A percentile compares a stretch with the other conserved stretches of the same genome.
Evolutionary conservation across 139 green algal genomes (phyloP).

Genomic region (Spirogloea muscicola): DNA sequence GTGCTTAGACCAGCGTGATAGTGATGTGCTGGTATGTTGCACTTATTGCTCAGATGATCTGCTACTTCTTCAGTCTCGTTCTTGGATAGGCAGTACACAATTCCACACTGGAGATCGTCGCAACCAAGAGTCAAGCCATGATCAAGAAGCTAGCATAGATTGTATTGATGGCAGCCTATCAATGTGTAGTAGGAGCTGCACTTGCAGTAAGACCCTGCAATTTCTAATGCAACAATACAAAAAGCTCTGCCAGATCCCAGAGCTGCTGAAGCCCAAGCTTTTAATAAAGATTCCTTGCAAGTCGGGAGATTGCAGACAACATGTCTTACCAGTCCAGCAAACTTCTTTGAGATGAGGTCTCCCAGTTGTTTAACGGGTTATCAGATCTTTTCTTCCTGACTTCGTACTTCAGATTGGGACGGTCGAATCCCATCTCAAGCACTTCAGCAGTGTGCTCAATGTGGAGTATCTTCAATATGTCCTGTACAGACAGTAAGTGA

Average conservation of each 20-base stretch:
- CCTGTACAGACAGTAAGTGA: too few relatives aligned
- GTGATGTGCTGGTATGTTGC: slow-evolving; percentile 51
- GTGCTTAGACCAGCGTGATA: slow-evolving; percentile 88
- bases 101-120: slow-evolving; percentile 73
- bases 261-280: too few relatives aligned
- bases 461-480: slow-evolving; percentile 66
- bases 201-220: too few relatives aligned
- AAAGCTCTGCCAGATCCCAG: too few relatives aligned
- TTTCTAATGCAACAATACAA: too few relatives aligned
- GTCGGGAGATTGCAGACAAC: too few relatives aligned
- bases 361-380: slow-evolving; percentile 19
- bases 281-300: too few relatives aligned
- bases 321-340: too few relatives aligned
- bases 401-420: slow-evolving; percentile 66
- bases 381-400: slow-evolving; percentile 26
- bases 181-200: too few relatives aligned
- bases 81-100: slow-evolving; percentile 85
- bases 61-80: slow-evolving; percentile 57
- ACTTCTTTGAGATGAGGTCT: slow-evolving; percentile 13
- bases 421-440: slow-evolving; percentile 73
- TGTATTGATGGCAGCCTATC: too few relatives aligned
- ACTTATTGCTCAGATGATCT: slow-evolving; percentile 40
- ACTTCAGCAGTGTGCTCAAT: slow-evolving; percentile 46
- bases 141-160: too few relatives aligned
- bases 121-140: too few relatives aligned